Evolutionary conservation across 495 filamentous ascomycete species (phyloP).

Genomic region (Penicillium roqueforti): DNA sequence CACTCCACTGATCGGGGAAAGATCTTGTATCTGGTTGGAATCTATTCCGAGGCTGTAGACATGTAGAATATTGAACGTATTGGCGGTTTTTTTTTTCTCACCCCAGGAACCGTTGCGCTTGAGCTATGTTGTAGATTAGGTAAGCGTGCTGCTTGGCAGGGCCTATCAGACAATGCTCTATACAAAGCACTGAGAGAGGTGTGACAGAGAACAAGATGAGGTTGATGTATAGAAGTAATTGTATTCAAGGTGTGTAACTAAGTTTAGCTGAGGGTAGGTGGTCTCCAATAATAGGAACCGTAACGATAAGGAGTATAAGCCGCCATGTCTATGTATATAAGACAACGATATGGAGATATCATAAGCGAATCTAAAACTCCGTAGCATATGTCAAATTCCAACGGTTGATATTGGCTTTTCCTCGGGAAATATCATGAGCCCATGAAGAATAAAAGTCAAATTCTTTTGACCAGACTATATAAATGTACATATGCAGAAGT

Average conservation of each 20-base stretch:
- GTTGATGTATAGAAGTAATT: not conserved
- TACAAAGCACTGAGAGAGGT: slow-evolving; percentile 9
- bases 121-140: slow-evolving; percentile 13
- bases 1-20: not conserved
- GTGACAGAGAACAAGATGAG: not conserved
- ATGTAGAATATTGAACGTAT: not conserved
- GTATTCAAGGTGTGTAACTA: not conserved
- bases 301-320: not conserved
- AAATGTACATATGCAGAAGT: slow-evolving; percentile 13
- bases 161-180: slow-evolving; percentile 13
- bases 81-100: slow-evolving; percentile 6
- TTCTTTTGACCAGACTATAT: slow-evolving; percentile 5
- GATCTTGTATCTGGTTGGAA: not conserved
- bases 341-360: not conserved
- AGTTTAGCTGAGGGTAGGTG: not conserved
- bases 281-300: not conserved
- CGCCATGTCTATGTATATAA: not conserved
- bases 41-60: slow-evolving; percentile 14
- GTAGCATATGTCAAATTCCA: not conserved
- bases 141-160: slow-evolving; percentile 6
- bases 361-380: not conserved
- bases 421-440: not conserved
- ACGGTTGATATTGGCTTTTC: not conserved
- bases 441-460: not conserved
- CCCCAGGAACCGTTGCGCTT: slow-evolving; percentile 15